These are phyloP conservation scores for Solanum clarkiae DNA, from an alignment of 257 asterid species.

Conservation along the genomic window DNA sequence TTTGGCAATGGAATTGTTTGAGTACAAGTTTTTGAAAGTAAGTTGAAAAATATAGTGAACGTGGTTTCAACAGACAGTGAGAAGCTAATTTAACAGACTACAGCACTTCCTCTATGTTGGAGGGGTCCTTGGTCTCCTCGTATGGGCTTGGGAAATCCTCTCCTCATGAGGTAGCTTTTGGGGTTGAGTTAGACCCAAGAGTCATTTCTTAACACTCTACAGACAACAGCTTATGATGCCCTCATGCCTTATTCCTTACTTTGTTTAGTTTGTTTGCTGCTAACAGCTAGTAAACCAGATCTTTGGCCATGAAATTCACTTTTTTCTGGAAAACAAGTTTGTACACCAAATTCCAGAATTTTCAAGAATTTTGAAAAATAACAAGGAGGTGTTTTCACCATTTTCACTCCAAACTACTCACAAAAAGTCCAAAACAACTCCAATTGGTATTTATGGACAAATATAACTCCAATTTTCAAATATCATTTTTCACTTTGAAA, in stretches of 20 bases:
- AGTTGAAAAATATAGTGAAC: not conserved
- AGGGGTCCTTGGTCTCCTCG: not conserved
- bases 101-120: not conserved
- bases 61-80: not conserved
- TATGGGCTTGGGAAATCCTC: not conserved
- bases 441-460: too few relatives aligned
- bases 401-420: too few relatives aligned
- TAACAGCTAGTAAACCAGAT: not conserved
- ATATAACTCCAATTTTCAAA: too few relatives aligned
- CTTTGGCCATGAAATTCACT: too few relatives aligned
- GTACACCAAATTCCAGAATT: too few relatives aligned
- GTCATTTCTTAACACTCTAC: not conserved
- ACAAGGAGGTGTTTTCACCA: too few relatives aligned
- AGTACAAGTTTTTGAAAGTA: not conserved
- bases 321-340: too few relatives aligned
- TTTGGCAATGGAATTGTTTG: not conserved
- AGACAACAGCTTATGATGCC: not conserved
- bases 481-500: too few relatives aligned
- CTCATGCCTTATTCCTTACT: not conserved
- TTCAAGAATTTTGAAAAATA: too few relatives aligned
- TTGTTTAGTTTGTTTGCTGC: not conserved
- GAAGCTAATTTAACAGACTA: not conserved
- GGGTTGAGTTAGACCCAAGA: not conserved
- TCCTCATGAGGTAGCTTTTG: not conserved
- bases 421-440: too few relatives aligned